Percentiles rank a stretch among this genome's conserved stretches.
Conservation (phyloP, 2,329 filamentous ascomycete genomes). For the Rutstroemia sp. region DNA sequence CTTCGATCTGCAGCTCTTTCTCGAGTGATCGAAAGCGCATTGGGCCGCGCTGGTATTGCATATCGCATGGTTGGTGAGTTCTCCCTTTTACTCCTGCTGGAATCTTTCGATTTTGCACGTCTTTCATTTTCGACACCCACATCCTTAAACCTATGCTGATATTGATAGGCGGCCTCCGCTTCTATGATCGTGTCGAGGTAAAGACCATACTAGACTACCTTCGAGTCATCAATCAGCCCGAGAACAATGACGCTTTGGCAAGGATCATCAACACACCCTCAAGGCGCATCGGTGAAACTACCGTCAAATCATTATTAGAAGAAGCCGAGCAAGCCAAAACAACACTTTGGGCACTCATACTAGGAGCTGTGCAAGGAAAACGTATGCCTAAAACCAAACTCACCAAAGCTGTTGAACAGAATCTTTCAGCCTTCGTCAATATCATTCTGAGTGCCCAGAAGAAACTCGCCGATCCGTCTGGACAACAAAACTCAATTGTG, state of each 20-base stretch:
- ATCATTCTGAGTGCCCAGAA: constrained; percentile 50
- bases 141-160: constrained; percentile 10
- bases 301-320: constrained; percentile 64
- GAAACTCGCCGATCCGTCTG: constrained; percentile 36
- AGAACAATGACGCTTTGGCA: constrained; percentile 79
- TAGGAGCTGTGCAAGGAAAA: constrained; percentile 47
- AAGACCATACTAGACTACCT: constrained; percentile 85
- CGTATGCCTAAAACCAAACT: constrained; percentile 45
- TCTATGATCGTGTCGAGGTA: constrained; percentile 87
- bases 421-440: constrained; percentile 50
- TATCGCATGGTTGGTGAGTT: constrained; percentile 79
- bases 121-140: not conserved
- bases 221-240: constrained; percentile 73
- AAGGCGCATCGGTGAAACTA: constrained; percentile 72
- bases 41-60: constrained; percentile 73
- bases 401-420: constrained; percentile 45
- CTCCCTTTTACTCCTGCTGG: not conserved
- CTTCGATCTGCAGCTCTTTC: constrained; percentile 80
- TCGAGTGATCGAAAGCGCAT: constrained; percentile 72
- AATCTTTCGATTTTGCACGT: not conserved
- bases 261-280: constrained; percentile 80
- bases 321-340: constrained; percentile 65
- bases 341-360: constrained; percentile 70
- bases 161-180: constrained; percentile 59
- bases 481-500: constrained; percentile 16